A percentile compares a stretch with the other conserved stretches of the same genome.
Evolutionary conservation across 2,329 filamentous ascomycete genomes (phyloP).

Genomic region (Apiospora aurea): DNA sequence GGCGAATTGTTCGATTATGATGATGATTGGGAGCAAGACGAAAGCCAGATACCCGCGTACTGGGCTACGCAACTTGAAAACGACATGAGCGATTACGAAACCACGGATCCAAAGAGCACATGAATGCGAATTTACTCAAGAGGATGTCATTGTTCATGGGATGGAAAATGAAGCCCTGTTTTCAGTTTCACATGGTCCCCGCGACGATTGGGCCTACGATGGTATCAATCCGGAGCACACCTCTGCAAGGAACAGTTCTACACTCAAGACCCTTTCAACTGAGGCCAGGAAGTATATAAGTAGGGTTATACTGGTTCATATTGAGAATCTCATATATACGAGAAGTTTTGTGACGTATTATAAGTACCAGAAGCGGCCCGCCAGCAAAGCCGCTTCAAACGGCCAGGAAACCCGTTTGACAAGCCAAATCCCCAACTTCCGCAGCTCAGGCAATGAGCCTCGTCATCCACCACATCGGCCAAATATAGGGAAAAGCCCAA

Average conservation of each 20-base stretch:
- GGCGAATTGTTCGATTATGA: constrained; percentile 13
- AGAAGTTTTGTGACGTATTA: constrained; percentile 31
- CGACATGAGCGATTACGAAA: neutral
- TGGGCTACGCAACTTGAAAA: neutral
- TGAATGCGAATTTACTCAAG: neutral
- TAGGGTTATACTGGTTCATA: constrained; percentile 26
- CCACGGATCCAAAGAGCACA: neutral
- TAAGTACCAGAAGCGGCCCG: constrained; percentile 35
- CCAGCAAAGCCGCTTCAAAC: constrained; percentile 34
- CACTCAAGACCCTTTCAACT: neutral
- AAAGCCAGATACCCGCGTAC: neutral
- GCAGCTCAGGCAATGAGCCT: constrained; percentile 12
- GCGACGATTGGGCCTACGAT: neutral
- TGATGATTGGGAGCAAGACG: constrained; percentile 1
- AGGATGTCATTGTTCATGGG: neutral
- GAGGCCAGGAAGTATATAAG: constrained; percentile 24
- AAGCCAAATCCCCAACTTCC: constrained; percentile 20
- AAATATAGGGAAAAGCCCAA: constrained; percentile 5
- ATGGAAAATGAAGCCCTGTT: neutral
- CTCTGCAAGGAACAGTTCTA: too few relatives aligned
- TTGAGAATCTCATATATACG: constrained; percentile 30
- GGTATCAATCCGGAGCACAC: neutral
- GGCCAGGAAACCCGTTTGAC: constrained; percentile 4
- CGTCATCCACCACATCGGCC: neutral
- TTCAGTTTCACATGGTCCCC: neutral